These are phyloP conservation scores for Ajuga reptans DNA, from an alignment of 305 asterid genomes.

Conservation along the genomic window DNA sequence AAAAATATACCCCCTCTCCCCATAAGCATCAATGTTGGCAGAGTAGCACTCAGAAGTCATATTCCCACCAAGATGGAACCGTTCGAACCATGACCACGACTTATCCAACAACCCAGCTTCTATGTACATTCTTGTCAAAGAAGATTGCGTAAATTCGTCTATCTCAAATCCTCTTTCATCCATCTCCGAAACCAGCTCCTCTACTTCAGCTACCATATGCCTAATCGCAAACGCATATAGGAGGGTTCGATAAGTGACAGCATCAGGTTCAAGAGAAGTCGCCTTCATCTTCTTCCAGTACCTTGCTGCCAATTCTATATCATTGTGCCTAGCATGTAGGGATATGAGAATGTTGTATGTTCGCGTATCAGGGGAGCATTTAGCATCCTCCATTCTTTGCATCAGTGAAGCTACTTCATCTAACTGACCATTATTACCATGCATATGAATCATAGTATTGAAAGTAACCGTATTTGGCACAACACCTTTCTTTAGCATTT, in stretches of 20 bases:
- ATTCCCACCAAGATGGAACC: constrained; percentile 62
- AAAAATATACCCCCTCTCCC: constrained; percentile 59
- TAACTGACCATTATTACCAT: constrained; percentile 59
- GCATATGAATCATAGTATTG: constrained; percentile 90
- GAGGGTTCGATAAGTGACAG: constrained; percentile 79
- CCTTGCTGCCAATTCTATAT: constrained; percentile 52
- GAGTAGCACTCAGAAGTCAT: constrained; percentile 87
- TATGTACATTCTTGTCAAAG: constrained; percentile 86
- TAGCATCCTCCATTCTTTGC: constrained; percentile 59
- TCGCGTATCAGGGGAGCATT: constrained; percentile 67
- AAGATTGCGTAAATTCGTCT: constrained; percentile 82
- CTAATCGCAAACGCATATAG: constrained; percentile 78
- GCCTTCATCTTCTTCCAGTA: constrained; percentile 68
- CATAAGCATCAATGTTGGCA: constrained; percentile 85
- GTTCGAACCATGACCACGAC: constrained; percentile 70
- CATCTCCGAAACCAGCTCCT: constrained; percentile 65
- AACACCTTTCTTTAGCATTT: constrained; percentile 60
- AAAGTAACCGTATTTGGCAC: constrained; percentile 73
- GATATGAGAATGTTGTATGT: constrained; percentile 81
- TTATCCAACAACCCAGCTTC: constrained; percentile 60
- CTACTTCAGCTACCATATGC: constrained; percentile 76
- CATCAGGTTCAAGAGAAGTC: constrained; percentile 70
- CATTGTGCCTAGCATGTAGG: constrained; percentile 66
- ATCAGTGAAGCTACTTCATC: constrained; percentile 56
- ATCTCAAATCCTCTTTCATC: constrained; percentile 55